A percentile compares a stretch with the other conserved stretches of the same genome.
These are phyloP conservation scores for Rhodotorula babjevae DNA, from an alignment of 768 basidiomycete species.

Conservation along the genomic window DNA sequence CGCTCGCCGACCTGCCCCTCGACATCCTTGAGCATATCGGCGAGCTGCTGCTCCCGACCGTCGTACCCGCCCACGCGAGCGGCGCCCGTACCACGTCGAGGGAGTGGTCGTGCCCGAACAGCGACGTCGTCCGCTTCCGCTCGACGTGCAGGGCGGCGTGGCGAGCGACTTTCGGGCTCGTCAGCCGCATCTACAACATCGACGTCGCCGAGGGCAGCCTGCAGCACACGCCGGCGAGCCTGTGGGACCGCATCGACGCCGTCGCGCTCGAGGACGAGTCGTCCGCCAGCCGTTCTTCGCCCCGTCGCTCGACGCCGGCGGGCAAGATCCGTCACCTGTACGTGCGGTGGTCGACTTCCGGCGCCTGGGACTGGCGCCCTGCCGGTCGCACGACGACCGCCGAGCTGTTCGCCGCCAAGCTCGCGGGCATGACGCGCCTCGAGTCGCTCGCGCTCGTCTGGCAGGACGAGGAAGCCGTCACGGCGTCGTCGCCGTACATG, in stretches of 20 bases:
- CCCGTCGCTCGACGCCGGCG: not conserved
- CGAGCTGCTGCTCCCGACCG: not conserved
- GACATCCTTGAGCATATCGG: constrained; percentile 19
- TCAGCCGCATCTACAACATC: not conserved
- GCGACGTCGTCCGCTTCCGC: not conserved
- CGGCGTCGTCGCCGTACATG: not conserved
- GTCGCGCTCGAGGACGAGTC: not conserved
- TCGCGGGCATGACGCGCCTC: not conserved
- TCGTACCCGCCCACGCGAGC: not conserved
- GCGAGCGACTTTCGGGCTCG: not conserved
- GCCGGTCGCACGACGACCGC: not conserved
- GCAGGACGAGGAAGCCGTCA: not conserved
- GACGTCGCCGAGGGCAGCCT: fast-evolving
- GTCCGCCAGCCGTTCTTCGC: no score
- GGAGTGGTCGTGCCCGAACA: not conserved
- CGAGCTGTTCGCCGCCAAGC: not conserved
- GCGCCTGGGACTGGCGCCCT: no score
- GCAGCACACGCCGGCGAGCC: no score
- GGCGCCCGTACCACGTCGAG: not conserved
- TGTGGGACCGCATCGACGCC: not conserved
- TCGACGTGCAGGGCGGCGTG: constrained; percentile 3
- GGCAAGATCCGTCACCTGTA: not conserved
- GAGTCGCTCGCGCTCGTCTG: constrained; percentile 3
- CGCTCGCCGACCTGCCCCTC: constrained; percentile 13
- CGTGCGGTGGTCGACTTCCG: not conserved